Base-by-base conservation (phyloP, 2,329 filamentous ascomycete species). In the Colletotrichum sp. region DNA sequence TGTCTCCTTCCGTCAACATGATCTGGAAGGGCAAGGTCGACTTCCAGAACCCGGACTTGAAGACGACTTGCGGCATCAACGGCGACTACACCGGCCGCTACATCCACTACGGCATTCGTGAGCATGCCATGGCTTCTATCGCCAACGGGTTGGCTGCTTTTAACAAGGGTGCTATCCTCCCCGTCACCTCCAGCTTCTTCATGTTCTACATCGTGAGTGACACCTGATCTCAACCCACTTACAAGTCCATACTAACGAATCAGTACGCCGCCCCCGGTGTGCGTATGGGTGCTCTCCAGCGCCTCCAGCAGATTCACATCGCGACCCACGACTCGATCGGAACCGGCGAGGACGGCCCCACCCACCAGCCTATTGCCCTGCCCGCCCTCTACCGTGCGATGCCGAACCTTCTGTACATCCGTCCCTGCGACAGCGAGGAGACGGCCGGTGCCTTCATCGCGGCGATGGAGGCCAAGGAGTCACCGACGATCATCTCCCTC, bases 321-420 rank as follows among this genome's bases (percentile, higher is more conserved):
- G 91, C 90, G 2, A 93, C 91, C 0, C 91, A 93, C 81, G 91
- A 92, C 82, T 89, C 86, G 9, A 90, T 92, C 61, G 91, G 88
- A 24, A 89, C 86, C 48, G 91, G 91, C 2, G 89, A 92, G 77
- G 89, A 92, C 76, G 91, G 91, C 0, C 91, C 90, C 0, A 92
- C 91, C 0, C 91, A 93, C 77, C 91, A 93, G 79, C 91, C 91
- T 4, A 88, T 93, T 34, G 91, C 88, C 43, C 83, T 93, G 1
- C 87, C 89, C 12, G 81, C 87, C 0, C 83, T 93, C 4, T 93
- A 90, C 80, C 88, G 91, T 6, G 88, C 90, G 28, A 93, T 93
- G 90, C 91, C 91, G 1, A 92, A 92, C 74, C 76, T 93, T 1
- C 82, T 90, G 2, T 92, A 92, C 79, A 90, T 93, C 71, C 89